A percentile compares a stretch with the other conserved stretches of the same genome.
These are phyloP conservation scores for Obelidium mucronatum DNA, from an alignment of 192 early-diverging fungal genomes.

Conservation along the genomic window DNA sequence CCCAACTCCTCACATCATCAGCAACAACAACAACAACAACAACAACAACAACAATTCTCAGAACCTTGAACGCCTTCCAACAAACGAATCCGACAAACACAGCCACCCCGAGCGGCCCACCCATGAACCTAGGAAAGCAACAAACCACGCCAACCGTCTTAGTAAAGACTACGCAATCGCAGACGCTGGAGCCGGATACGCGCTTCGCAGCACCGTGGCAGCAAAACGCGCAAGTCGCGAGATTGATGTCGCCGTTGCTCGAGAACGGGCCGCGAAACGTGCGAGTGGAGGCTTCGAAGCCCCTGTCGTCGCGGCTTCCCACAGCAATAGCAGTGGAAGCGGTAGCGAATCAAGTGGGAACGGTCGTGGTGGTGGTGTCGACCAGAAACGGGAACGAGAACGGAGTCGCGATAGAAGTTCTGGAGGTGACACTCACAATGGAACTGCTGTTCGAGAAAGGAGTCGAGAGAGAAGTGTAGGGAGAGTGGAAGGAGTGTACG, in stretches of 20 bases:
- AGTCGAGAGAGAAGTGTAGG: background rate
- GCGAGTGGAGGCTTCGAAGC: background rate
- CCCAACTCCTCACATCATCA: background rate
- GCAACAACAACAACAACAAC: background rate
- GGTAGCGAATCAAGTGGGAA: no score
- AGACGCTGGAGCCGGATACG: background rate
- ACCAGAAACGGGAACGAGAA: background rate
- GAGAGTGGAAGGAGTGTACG: background rate
- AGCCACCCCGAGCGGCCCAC: background rate
- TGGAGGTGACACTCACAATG: background rate
- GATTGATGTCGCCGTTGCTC: background rate
- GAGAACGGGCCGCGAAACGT: constrained; percentile 5
- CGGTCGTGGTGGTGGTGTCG: no score
- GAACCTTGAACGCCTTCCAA: background rate
- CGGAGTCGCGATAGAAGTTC: background rate
- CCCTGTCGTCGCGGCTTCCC: background rate
- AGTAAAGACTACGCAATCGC: background rate
- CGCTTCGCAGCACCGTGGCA: background rate
- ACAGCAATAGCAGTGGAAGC: no score
- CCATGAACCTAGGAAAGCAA: background rate
- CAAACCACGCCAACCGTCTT: background rate
- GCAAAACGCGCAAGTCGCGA: constrained; percentile 6
- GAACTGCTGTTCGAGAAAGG: background rate
- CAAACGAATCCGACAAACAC: background rate
- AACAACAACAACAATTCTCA: background rate